These are phyloP conservation scores for Aspergillus fumigatus DNA, from an alignment of 2,329 filamentous ascomycete species.

Conservation along the genomic window DNA sequence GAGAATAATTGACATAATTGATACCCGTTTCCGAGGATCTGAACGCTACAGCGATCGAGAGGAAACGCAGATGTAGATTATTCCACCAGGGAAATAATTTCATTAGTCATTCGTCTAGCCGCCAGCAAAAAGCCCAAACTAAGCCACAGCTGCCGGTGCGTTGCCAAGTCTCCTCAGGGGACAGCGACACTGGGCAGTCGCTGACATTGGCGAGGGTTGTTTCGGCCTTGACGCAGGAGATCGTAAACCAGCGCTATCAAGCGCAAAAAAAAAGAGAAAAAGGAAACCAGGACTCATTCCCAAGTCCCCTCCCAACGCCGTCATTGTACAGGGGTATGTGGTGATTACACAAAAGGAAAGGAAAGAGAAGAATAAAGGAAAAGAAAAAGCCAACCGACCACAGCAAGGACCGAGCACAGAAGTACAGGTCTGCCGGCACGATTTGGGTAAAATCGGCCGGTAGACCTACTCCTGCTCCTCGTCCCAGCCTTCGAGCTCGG, in stretches of 20 bases:
- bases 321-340: not conserved
- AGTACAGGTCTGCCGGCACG: not conserved
- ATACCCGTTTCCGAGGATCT: conserved; percentile 10
- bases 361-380: conserved; percentile 1
- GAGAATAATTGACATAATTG: conserved; percentile 7
- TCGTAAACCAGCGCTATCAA: not conserved
- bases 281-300: not conserved
- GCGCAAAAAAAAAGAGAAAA: not conserved
- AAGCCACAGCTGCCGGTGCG: not conserved
- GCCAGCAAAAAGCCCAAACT: not conserved
- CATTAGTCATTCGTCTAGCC: not conserved
- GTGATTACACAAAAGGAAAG: conserved; percentile 1
- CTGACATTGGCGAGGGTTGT: not conserved
- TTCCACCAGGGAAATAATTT: not conserved
- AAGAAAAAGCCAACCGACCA: conserved; percentile 2
- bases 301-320: not conserved
- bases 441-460: not conserved
- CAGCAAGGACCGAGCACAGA: conserved; percentile 6
- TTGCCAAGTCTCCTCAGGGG: not conserved
- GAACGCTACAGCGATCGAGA: conserved; percentile 1
- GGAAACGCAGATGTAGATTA: not conserved
- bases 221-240: not conserved
- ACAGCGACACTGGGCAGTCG: not conserved
- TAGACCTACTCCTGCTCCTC: conserved; percentile 62
- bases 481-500: conserved; percentile 76